These are phyloP conservation scores for Bidens hawaiensis DNA, from an alignment of 140 eudicot genomes.

Conservation along the genomic window DNA sequence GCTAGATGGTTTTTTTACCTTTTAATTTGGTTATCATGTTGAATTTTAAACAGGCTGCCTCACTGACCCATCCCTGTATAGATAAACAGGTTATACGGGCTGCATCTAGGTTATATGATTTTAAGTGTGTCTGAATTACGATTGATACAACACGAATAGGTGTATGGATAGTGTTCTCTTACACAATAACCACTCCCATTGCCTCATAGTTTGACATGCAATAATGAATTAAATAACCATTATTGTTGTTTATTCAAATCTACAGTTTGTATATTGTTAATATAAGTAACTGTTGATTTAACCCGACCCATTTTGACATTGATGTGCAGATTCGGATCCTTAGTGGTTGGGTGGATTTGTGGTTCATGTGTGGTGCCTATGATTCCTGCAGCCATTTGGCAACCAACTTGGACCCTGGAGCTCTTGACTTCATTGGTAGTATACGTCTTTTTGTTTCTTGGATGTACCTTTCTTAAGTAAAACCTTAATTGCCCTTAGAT, in stretches of 20 bases:
- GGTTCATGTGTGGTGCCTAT: constrained; percentile 75
- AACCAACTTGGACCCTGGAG: constrained; percentile 84
- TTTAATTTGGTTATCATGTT: neutral
- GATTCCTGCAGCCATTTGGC: constrained; percentile 59
- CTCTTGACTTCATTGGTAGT: constrained; percentile 75
- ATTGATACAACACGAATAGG: neutral
- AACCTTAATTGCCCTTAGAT: constrained; percentile 8
- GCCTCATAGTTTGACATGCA: neutral
- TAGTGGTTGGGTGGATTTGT: constrained; percentile 81
- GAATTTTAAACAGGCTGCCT: neutral
- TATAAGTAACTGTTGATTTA: neutral
- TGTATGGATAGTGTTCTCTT: neutral
- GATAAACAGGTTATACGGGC: neutral
- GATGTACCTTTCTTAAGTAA: constrained; percentile 88
- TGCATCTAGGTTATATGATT: neutral
- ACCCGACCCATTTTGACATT: neutral
- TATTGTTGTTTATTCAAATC: neutral
- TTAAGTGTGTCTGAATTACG: neutral
- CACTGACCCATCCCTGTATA: neutral
- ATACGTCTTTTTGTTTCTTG: constrained; percentile 66
- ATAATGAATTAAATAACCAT: neutral
- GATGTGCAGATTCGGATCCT: constrained; percentile 71
- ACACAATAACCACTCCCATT: neutral
- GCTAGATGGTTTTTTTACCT: neutral
- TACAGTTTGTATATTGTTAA: neutral